phyloP scores from a whole-genome alignment of 768 basidiomycete genomes.

The Rhizopogon vesiculosus region DNA sequence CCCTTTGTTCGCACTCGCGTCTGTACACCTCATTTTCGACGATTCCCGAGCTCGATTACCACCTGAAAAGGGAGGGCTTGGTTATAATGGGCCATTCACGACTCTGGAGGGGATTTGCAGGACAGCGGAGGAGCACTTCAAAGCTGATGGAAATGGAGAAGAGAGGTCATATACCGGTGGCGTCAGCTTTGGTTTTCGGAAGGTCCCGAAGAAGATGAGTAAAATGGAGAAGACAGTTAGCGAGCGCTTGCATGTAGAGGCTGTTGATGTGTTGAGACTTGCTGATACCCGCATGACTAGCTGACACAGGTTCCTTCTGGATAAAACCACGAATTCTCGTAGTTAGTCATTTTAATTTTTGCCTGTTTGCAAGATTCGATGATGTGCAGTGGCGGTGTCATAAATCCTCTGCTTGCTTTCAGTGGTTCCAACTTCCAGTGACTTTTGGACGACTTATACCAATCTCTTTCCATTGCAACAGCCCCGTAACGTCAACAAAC shows the following conservation, averaged over 20 bases:
- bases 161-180: constrained; percentile 40
- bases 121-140: constrained; percentile 44
- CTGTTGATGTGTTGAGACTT: constrained; percentile 10
- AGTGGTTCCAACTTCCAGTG: too few species aligned
- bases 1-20: constrained; percentile 47
- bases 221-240: constrained; percentile 25
- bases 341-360: too few species aligned
- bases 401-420: too few species aligned
- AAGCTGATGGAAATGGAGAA: constrained; percentile 32
- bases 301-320: too few species aligned
- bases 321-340: too few species aligned
- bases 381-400: too few species aligned
- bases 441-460: too few species aligned
- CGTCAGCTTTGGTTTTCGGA: constrained; percentile 36
- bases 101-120: constrained; percentile 55
- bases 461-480: too few species aligned
- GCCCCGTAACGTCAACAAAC: constrained; percentile 19
- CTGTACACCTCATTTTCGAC: constrained; percentile 56
- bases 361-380: too few species aligned
- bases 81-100: constrained; percentile 55
- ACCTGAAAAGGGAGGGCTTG: constrained; percentile 56
- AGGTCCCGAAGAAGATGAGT: constrained; percentile 21
- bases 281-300: neutral
- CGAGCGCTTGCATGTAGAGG: constrained; percentile 11
- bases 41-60: constrained; percentile 58